These are phyloP conservation scores for Trichoderma gracile DNA, from an alignment of 2,329 filamentous ascomycete genomes.

Conservation along the genomic window DNA sequence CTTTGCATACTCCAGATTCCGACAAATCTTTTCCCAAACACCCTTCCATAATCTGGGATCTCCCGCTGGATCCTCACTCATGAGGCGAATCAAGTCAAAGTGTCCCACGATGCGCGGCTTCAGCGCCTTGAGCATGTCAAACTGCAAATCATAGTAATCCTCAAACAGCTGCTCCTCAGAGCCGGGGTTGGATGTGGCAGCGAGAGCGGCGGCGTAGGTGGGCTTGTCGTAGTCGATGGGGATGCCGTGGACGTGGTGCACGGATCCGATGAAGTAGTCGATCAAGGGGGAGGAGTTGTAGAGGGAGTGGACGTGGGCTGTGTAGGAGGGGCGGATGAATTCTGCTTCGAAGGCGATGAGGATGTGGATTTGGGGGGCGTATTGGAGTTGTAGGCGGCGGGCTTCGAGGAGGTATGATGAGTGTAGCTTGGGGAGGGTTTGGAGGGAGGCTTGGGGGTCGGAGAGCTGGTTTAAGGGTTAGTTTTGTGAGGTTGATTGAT, in stretches of 20 bases:
- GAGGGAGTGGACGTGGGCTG: constrained; percentile 61
- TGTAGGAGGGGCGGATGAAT: constrained; percentile 75
- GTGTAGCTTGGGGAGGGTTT: constrained; percentile 57
- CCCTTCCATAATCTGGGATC: constrained; percentile 58
- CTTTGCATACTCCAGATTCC: constrained; percentile 72
- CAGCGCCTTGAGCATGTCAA: constrained; percentile 72
- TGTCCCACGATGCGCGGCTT: constrained; percentile 82
- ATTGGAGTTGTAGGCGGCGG: constrained; percentile 66
- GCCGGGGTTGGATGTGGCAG: constrained; percentile 41
- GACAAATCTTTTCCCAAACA: constrained; percentile 72
- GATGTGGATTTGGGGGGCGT: constrained; percentile 70
- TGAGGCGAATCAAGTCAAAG: constrained; percentile 85
- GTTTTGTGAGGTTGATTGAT: background rate
- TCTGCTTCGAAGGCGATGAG: constrained; percentile 91
- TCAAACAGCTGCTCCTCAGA: constrained; percentile 72
- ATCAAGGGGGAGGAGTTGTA: constrained; percentile 64
- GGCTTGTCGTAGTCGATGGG: constrained; percentile 84
- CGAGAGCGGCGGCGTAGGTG: constrained; percentile 59
- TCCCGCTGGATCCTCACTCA: constrained; percentile 67
- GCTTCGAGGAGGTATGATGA: constrained; percentile 76
- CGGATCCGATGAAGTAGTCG: constrained; percentile 89
- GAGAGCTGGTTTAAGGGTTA: constrained; percentile 35
- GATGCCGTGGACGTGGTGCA: constrained; percentile 84
- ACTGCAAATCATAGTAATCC: constrained; percentile 86
- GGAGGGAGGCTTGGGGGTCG: constrained; percentile 50